These are phyloP conservation scores for Candida jianshihensis DNA, from an alignment of 805 yeast genomes.

Conservation along the genomic window DNA sequence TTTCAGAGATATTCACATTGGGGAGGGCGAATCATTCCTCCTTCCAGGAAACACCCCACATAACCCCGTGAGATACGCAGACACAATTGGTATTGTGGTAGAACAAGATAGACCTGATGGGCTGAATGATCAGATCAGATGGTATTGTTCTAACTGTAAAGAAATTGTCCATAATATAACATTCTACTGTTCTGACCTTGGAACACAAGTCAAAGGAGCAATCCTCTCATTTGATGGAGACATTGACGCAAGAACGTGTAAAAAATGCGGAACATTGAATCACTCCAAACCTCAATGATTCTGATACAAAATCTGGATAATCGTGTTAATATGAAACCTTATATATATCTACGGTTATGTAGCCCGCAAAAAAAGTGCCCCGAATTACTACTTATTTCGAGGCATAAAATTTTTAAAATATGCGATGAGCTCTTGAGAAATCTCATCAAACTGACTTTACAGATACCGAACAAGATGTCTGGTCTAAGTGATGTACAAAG, in stretches of 20 bases:
- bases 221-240: conserved; percentile 64
- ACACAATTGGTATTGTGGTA: conserved; percentile 85
- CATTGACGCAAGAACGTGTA: conserved; percentile 60
- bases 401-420: too few species aligned
- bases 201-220: conserved; percentile 84
- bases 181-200: conserved; percentile 75
- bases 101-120: conserved; percentile 86
- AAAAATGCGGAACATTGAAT: conserved; percentile 65
- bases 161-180: conserved; percentile 59
- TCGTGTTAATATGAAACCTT: conserved; percentile 1
- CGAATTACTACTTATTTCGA: not conserved
- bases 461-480: too few species aligned
- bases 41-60: conserved; percentile 85
- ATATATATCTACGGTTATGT: too few species aligned
- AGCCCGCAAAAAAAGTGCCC: not conserved
- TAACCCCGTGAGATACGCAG: conserved; percentile 77
- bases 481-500: too few species aligned
- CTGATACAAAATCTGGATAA: not conserved
- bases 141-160: conserved; percentile 77
- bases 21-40: conserved; percentile 84
- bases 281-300: conserved; percentile 49
- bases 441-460: too few species aligned
- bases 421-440: too few species aligned
- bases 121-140: conserved; percentile 64
- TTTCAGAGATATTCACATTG: conserved; percentile 66